phyloP scores from a whole-genome alignment of 768 basidiomycete genomes.

The Pleurotus eryngii region DNA sequence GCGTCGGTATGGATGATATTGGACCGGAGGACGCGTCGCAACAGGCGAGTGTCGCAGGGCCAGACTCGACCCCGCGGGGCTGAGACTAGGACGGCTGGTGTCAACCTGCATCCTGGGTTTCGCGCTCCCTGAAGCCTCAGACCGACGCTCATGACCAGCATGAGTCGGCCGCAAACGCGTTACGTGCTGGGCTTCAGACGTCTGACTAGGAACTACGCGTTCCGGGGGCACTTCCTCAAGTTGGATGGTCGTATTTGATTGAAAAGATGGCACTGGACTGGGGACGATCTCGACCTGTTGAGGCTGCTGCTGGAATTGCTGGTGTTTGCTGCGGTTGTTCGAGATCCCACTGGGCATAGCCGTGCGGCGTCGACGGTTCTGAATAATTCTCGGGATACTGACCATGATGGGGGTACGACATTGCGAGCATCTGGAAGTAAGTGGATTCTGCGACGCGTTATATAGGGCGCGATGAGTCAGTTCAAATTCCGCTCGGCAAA shows the following conservation, averaged over 20 bases:
- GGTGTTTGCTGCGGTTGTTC: constrained; percentile 28
- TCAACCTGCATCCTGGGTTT: constrained; percentile 20
- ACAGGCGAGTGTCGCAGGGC: constrained; percentile 12
- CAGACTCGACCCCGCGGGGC: constrained; percentile 17
- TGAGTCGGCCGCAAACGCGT: constrained; percentile 14
- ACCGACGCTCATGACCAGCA: constrained; percentile 22
- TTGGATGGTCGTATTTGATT: constrained; percentile 24
- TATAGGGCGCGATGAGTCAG: constrained; percentile 9
- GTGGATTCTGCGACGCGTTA: not conserved
- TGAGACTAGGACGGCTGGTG: constrained; percentile 17
- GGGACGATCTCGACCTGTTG: constrained; percentile 24
- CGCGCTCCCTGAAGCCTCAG: constrained; percentile 18
- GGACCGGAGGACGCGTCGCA: constrained; percentile 19
- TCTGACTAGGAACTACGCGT: constrained; percentile 28
- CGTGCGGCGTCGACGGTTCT: constrained; percentile 45
- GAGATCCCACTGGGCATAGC: constrained; percentile 31
- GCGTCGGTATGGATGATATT: constrained; percentile 25
- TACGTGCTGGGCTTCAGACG: constrained; percentile 9
- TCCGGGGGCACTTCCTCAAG: constrained; percentile 25
- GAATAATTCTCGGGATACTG: constrained; percentile 47
- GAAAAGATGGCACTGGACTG: constrained; percentile 15
- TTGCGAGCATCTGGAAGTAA: constrained; percentile 15
- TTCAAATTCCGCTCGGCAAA: constrained; percentile 5
- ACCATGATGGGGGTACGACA: constrained; percentile 46
- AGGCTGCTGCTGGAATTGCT: constrained; percentile 34